Percentiles rank a stretch among this genome's conserved stretches.
phyloP scores from a whole-genome alignment of 2,329 filamentous ascomycete species.

The Lachnum nothofagi region DNA sequence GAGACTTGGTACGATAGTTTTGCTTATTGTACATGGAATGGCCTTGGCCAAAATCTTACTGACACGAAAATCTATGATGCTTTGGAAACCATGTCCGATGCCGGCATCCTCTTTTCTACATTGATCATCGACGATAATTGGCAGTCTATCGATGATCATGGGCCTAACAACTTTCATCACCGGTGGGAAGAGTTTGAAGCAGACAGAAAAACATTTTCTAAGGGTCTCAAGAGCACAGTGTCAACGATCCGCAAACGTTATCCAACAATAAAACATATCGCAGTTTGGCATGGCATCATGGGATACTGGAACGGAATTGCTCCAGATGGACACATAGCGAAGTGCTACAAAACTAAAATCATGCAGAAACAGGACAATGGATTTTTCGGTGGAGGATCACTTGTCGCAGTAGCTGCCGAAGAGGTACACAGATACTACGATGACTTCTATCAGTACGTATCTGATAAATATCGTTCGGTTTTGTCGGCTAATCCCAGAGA shows the following conservation, averaged over 20 bases:
- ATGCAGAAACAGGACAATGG: slow-evolving; percentile 12
- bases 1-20: slow-evolving; percentile 7
- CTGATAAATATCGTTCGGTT: too few species aligned
- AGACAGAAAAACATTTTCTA: slow-evolving; percentile 9
- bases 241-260: slow-evolving; percentile 1
- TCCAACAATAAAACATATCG: slow-evolving; percentile 15
- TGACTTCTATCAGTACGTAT: slow-evolving; percentile 19
- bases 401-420: slow-evolving; percentile 10
- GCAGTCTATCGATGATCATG: slow-evolving; percentile 11
- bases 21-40: slow-evolving; percentile 17
- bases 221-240: slow-evolving; percentile 10
- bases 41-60: slow-evolving; percentile 11
- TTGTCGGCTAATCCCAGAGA: too few species aligned
- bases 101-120: slow-evolving; percentile 13
- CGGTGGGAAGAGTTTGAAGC: slow-evolving; percentile 15
- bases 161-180: slow-evolving; percentile 11
- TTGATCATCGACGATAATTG: slow-evolving; percentile 27
- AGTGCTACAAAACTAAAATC: slow-evolving; percentile 7
- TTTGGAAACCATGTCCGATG: slow-evolving; percentile 4
- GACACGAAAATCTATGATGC: slow-evolving; percentile 5
- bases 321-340: slow-evolving; percentile 7
- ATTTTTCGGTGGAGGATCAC: slow-evolving; percentile 11
- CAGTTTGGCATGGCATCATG: slow-evolving; percentile 17
- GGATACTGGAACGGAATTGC: slow-evolving; percentile 18
- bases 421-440: slow-evolving; percentile 12